phyloP scores from a whole-genome alignment of 2,329 filamentous ascomycete species.

The Pseudogymnoascus sp. region DNA sequence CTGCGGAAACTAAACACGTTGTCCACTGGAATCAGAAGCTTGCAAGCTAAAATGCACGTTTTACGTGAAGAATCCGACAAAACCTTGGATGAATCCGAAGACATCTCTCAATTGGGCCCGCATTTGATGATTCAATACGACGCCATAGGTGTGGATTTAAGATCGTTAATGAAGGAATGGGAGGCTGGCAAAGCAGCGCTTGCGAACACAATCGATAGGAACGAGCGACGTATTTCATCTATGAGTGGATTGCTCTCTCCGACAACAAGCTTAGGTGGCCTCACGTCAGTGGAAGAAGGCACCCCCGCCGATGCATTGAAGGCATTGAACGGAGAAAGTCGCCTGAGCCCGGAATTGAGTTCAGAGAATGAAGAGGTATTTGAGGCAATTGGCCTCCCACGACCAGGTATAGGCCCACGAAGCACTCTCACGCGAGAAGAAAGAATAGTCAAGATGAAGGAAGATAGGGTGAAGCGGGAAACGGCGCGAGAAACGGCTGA shows the following conservation, averaged over 20 bases:
- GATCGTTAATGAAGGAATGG: slow-evolving; percentile 74
- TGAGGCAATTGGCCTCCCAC: slow-evolving; percentile 75
- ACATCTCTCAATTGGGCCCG: slow-evolving; percentile 66
- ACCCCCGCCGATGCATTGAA: slow-evolving; percentile 63
- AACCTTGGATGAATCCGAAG: slow-evolving; percentile 63
- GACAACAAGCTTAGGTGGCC: slow-evolving; percentile 55
- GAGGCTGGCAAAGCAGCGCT: slow-evolving; percentile 79
- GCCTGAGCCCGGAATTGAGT: slow-evolving; percentile 42
- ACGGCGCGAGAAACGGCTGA: slow-evolving; percentile 65
- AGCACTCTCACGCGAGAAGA: slow-evolving; percentile 75
- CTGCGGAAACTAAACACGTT: slow-evolving; percentile 81
- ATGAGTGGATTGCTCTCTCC: slow-evolving; percentile 50
- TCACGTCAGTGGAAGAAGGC: slow-evolving; percentile 52
- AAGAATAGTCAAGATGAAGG: slow-evolving; percentile 76
- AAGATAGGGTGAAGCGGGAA: slow-evolving; percentile 71
- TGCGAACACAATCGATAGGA: slow-evolving; percentile 70
- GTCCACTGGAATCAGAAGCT: slow-evolving; percentile 78
- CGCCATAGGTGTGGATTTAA: slow-evolving; percentile 81
- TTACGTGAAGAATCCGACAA: slow-evolving; percentile 82
- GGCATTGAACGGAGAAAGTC: slow-evolving; percentile 65
- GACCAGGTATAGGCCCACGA: slow-evolving; percentile 60
- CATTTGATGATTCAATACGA: slow-evolving; percentile 86
- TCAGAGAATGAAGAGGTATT: slow-evolving; percentile 73
- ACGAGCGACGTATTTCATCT: slow-evolving; percentile 61
- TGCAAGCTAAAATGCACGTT: slow-evolving; percentile 92